Conservation (phyloP, 202 grass and related monocot species). For the Musa balbisiana region DNA sequence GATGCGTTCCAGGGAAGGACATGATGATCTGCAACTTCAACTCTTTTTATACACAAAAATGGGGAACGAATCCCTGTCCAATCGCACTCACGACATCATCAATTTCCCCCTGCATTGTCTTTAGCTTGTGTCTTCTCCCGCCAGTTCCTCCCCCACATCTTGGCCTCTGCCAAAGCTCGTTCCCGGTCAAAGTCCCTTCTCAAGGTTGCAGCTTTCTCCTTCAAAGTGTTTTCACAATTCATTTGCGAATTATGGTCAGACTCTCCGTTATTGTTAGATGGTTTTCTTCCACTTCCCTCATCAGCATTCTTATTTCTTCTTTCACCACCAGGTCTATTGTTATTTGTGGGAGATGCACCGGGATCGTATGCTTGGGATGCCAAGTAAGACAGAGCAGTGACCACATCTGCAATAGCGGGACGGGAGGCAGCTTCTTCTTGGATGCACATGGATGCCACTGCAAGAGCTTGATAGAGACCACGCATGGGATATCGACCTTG, state of each 20-base stretch:
- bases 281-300: conserved; percentile 32
- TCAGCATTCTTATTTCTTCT: conserved; percentile 28
- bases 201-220: conserved; percentile 37
- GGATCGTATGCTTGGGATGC: conserved; percentile 68
- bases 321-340: conserved; percentile 29
- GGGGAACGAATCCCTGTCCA: conserved; percentile 16
- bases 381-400: conserved; percentile 87
- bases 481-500: conserved; percentile 88
- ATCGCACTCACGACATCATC: conserved; percentile 31
- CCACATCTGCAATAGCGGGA: conserved; percentile 82
- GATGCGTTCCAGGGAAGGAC: no score
- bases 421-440: conserved; percentile 81
- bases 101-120: conserved; percentile 36
- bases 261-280: conserved; percentile 23
- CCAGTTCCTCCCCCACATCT: conserved; percentile 79
- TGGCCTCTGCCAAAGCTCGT: conserved; percentile 57
- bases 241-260: conserved; percentile 11
- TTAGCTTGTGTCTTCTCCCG: conserved; percentile 63
- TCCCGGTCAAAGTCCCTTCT: conserved; percentile 65
- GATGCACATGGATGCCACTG: conserved; percentile 95
- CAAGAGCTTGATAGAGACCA: conserved; percentile 88
- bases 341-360: conserved; percentile 26
- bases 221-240: conserved; percentile 43
- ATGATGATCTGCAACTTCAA: background rate
- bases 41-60: background rate